Conservation (phyloP, 192 early-diverging fungal genomes). For the Podila minutissima region DNA sequence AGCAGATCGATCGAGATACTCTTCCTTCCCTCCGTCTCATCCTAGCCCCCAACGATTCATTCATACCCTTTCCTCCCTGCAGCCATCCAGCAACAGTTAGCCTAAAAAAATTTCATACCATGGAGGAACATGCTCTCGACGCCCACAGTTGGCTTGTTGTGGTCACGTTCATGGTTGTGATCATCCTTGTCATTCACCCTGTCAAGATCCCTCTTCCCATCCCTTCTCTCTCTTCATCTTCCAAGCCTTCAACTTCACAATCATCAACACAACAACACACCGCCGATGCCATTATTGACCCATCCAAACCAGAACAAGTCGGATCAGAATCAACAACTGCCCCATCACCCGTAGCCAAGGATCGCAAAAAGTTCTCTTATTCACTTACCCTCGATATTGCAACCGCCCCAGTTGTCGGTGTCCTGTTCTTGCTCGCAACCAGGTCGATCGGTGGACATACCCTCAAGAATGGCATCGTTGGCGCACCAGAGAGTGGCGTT, state of each 20-base stretch:
- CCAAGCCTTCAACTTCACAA: neutral
- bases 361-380: constrained; percentile 12
- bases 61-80: no score
- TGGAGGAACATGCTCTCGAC: constrained; percentile 27
- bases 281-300: neutral
- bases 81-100: no score
- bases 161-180: constrained; percentile 65
- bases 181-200: constrained; percentile 70
- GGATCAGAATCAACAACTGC: neutral
- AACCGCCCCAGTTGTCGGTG: constrained; percentile 74
- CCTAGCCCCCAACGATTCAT: no score
- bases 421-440: constrained; percentile 74
- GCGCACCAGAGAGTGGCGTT: constrained; percentile 55
- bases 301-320: no score
- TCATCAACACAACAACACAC: constrained; percentile 6
- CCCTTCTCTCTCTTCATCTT: neutral
- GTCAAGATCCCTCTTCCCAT: constrained; percentile 62
- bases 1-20: no score
- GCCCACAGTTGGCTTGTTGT: constrained; percentile 71
- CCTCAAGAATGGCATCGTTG: constrained; percentile 46
- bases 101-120: neutral
- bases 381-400: constrained; percentile 69
- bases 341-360: neutral
- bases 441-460: constrained; percentile 55
- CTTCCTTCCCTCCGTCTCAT: no score